A percentile compares a stretch with the other conserved stretches of the same genome.
phyloP scores from a whole-genome alignment of 306 rosid genomes.

The Crataegus laevigata region DNA sequence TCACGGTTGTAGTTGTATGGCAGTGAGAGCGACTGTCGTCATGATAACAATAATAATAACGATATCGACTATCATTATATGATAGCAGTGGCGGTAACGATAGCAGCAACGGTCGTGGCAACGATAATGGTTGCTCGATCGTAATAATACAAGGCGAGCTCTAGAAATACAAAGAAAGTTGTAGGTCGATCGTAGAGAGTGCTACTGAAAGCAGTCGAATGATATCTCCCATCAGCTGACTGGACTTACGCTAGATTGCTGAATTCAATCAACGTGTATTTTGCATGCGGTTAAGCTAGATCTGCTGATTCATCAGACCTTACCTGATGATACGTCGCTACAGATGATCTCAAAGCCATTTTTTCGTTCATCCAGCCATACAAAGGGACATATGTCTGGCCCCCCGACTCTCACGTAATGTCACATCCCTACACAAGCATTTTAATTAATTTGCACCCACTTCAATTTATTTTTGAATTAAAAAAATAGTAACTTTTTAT shows the following conservation, averaged over 20 bases:
- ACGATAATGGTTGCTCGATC: too few relatives aligned
- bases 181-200: neutral
- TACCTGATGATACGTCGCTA: neutral
- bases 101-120: too few relatives aligned
- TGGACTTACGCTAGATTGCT: neutral
- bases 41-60: too few relatives aligned
- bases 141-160: neutral
- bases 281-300: neutral
- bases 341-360: neutral
- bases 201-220: neutral
- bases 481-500: too few relatives aligned
- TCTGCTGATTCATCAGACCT: neutral
- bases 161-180: neutral
- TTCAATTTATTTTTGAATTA: neutral
- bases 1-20: too few relatives aligned
- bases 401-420: neutral
- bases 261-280: neutral
- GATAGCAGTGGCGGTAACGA: too few relatives aligned
- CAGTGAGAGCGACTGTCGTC: too few relatives aligned
- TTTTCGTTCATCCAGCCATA: neutral
- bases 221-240: neutral
- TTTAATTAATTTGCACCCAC: neutral
- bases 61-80: too few relatives aligned
- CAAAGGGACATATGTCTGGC: neutral
- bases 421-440: slow-evolving; percentile 3